Evolutionary conservation across 371 early-diverging fungal species (phyloP), one percentile per base, ranked within the genome.

Genomic region (Chytridium lagenaria): DNA sequence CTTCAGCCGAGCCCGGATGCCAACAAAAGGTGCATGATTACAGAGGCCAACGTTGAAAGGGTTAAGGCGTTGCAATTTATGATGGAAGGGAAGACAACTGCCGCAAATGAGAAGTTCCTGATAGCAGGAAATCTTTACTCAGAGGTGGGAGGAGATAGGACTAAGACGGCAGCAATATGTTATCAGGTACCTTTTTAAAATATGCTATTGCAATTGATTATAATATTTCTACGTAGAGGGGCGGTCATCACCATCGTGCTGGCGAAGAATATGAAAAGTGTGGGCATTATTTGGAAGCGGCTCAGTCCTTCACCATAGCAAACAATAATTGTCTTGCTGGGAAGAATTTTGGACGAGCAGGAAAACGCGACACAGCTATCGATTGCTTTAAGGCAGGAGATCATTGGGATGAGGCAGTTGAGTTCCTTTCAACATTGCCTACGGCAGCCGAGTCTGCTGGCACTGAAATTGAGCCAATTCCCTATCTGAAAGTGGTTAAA

Each of bases 381-480:
- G 34, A 19, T 38, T 63, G 10, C 3, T 63, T 36, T 28, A 63
- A 63, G 34, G 38, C 15, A 63, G 63, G 63, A 5, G 7, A 7
- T 38, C 63, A 19, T 63, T 63, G 63, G 63, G 7, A 31, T 22
- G 63, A 63, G 63, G 63, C 63, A 19, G 33, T 38, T 3, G 22
- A 33, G 7, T 12, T 63, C 7, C 2, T 33, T 12, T n/a, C n/a
- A n/a, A n/a, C n/a, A n/a, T n/a, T n/a, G n/a, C n/a, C n/a, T n/a
- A n/a, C n/a, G n/a, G 26, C 12, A 23, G 55, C 12, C 16, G 36
- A 63, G 33, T 7, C 36, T 34, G 63, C 7, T 63, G 15, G 7
- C 57, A 30, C 57, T 30, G 57, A 57, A 57, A 30, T n/a, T n/a
- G n/a, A n/a, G n/a, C n/a, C n/a, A 49, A 44, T 44, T 44, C 44